phyloP scores from a whole-genome alignment of 768 basidiomycete genomes.

The Boletus bicolor region DNA sequence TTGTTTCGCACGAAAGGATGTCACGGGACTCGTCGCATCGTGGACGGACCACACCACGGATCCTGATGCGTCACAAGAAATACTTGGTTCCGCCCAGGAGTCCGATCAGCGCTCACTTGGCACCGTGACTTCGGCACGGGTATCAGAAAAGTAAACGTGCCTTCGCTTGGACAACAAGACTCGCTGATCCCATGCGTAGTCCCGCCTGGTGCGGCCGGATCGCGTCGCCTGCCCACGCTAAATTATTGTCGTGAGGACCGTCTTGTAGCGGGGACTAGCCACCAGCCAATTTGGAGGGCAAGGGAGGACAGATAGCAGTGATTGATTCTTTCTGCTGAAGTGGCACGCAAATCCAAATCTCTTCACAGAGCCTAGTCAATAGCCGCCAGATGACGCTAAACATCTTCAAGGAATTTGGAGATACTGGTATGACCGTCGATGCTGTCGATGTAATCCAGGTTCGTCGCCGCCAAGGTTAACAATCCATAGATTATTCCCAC shows the following conservation, averaged over 20 bases:
- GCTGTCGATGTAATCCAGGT: too few species aligned
- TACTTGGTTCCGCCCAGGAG: not conserved
- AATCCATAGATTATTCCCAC: too few species aligned
- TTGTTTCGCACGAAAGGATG: not conserved
- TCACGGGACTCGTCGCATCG: not conserved
- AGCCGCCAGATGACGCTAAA: too few species aligned
- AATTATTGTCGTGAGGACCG: not conserved
- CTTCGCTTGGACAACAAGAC: constrained; percentile 4
- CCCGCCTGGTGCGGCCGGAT: not conserved
- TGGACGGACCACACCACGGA: not conserved
- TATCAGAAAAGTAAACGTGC: not conserved
- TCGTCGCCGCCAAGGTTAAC: too few species aligned
- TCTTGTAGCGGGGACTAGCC: not conserved
- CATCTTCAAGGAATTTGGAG: not conserved
- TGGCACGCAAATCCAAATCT: not conserved
- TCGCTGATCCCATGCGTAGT: not conserved
- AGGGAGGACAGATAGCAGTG: not conserved
- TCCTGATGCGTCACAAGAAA: not conserved
- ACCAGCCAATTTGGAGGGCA: not conserved
- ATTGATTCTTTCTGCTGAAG: not conserved
- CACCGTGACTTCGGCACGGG: not conserved
- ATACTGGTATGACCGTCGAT: not conserved
- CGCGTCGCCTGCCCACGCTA: not conserved
- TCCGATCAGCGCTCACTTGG: not conserved
- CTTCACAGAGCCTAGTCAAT: too few species aligned